Conservation (phyloP, 2,329 filamentous ascomycete genomes). For the Claviceps arundinis region DNA sequence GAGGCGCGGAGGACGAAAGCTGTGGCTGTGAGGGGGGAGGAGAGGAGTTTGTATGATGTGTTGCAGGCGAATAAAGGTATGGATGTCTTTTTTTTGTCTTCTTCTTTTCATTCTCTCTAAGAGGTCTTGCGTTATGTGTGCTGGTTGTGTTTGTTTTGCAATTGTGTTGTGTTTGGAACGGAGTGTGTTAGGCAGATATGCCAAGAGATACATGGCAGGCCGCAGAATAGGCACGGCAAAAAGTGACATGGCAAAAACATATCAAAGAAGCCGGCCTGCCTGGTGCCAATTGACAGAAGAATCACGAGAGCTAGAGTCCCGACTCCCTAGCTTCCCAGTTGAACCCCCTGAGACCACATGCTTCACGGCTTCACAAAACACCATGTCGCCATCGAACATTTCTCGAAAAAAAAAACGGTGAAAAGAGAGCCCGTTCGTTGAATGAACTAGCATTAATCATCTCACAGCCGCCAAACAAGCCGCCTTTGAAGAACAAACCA, state of each 20-base stretch:
- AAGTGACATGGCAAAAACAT: too few species aligned
- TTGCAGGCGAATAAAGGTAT: conserved; percentile 71
- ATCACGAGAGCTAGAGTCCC: too few species aligned
- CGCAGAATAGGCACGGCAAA: too few species aligned
- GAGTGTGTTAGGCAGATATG: too few species aligned
- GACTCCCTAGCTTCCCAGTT: too few species aligned
- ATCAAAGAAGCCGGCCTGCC: too few species aligned
- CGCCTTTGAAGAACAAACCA: conserved; percentile 61
- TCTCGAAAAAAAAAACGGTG: neutral
- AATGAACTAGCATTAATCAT: too few species aligned
- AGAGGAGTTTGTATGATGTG: conserved; percentile 58
- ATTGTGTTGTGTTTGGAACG: neutral
- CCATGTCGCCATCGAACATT: too few species aligned
- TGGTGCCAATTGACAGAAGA: too few species aligned
- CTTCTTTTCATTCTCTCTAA: neutral
- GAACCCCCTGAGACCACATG: too few species aligned
- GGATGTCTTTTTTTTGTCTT: neutral
- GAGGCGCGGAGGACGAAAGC: conserved; percentile 41
- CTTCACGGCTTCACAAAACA: too few species aligned
- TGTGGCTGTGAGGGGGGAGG: conserved; percentile 30
- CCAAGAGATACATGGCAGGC: too few species aligned
- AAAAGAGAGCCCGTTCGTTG: neutral
- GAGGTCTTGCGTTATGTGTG: neutral
- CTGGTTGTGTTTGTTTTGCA: neutral
- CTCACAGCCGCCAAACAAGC: conserved; percentile 61